Evolutionary conservation across 352 stramenopile species (phyloP), one percentile per base, ranked within the genome.

Genomic region (Phytophthora brassicae): DNA sequence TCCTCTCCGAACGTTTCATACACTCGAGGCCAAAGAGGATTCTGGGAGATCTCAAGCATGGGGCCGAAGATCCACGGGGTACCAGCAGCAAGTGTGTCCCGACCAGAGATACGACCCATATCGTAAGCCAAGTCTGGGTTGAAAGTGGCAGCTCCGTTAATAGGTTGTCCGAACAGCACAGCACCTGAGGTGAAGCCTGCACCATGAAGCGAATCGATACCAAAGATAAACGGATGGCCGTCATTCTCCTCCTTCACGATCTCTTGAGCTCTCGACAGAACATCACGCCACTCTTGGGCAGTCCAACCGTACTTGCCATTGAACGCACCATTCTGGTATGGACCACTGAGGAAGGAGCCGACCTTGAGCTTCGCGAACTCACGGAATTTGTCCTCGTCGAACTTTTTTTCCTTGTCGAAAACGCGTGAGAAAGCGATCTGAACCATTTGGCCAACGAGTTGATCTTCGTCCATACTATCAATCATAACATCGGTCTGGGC

Each of bases 1-100:
- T 97, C 89, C 74, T 97, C 88, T 6, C 93, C 91, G 76, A 97
- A 98, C 6, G 90, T 97, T 68, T 98, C 93, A 53, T 90, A 97
- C 13, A 94, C 86, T 1, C 92, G 74, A 12, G 81, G 64, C 90
- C 92, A 97, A 41, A 90, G 66, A 8, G 89, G 83, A 51, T 97
- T 89, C 55, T 89, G 83, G 2, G 81, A 79, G 46, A 98, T 73
- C 57, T 91, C 82, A 12, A 88, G 70, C 17, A 97, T 86, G 6
- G 92, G 92, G 26, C 72, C 77, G 67, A 97, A 98, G 8, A 97
- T 68, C 90, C 89, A 98, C 13, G 77, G 77, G n/a, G 96, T 92
- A 0, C 89, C 92, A 0, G 83, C 88, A 19, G 86, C 86, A 19
- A 83, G 64, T 0, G 89, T 97, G 65, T 98, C 92, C 1, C 81